Conservation (phyloP, 352 stramenopile genomes). For the Phytophthora syringae region DNA sequence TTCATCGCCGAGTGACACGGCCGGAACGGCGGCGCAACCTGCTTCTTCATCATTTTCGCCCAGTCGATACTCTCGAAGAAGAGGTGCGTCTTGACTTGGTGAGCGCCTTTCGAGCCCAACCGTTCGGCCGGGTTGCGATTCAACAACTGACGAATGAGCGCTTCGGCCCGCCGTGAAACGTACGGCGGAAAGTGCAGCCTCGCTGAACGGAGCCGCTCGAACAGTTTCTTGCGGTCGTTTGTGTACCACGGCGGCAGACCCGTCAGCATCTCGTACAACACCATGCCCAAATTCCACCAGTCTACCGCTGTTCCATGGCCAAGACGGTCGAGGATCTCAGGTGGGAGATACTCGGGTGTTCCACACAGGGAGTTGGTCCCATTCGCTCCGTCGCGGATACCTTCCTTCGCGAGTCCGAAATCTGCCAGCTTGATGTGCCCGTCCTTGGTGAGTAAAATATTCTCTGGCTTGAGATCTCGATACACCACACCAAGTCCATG, state of each 20-base stretch:
- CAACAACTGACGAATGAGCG: constrained; percentile 81
- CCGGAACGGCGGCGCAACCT: constrained; percentile 73
- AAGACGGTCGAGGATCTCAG: constrained; percentile 82
- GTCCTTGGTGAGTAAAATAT: constrained; percentile 79
- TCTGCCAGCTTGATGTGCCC: constrained; percentile 91
- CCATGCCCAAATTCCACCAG: constrained; percentile 92
- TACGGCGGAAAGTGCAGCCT: constrained; percentile 87
- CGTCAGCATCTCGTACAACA: constrained; percentile 86
- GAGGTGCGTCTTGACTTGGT: constrained; percentile 74
- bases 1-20: constrained; percentile 79
- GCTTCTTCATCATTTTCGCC: constrained; percentile 59
- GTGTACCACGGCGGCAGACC: constrained; percentile 89
- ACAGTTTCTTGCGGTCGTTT: constrained; percentile 90
- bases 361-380: constrained; percentile 86
- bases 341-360: constrained; percentile 89
- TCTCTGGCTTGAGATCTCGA: constrained; percentile 79
- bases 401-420: constrained; percentile 86
- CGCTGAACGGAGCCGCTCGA: constrained; percentile 81
- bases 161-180: constrained; percentile 76
- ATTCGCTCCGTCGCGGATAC: constrained; percentile 67
- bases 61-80: constrained; percentile 88
- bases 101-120: constrained; percentile 69
- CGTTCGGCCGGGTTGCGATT: constrained; percentile 78
- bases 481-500: constrained; percentile 87
- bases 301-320: constrained; percentile 93